Conservation (phyloP, 1,139 yeast genomes). For the Hanseniaspora uvarum region DNA sequence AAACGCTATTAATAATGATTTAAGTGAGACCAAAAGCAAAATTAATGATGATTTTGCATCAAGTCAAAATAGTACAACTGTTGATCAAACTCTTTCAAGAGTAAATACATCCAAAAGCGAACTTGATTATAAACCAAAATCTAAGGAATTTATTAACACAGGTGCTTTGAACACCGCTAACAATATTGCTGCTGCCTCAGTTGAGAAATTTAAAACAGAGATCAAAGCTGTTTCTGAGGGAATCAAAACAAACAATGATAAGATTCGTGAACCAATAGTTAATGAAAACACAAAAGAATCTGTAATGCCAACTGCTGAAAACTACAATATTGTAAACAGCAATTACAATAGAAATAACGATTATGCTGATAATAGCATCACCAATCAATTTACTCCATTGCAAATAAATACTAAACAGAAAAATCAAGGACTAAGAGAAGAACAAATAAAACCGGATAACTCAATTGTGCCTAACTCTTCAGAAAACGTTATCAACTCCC, state of each 20-base stretch:
- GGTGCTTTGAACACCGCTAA: constrained; percentile 13
- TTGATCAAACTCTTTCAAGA: not conserved
- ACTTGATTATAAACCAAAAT: not conserved
- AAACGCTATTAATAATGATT: not conserved
- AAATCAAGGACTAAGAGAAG: not conserved
- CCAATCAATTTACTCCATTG: constrained; percentile 9
- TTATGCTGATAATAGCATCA: not conserved
- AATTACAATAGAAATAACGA: not conserved
- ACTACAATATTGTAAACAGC: not conserved
- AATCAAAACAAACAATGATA: not conserved
- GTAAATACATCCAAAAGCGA: not conserved
- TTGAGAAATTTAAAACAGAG: constrained; percentile 11
- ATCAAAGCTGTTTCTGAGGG: constrained; percentile 9
- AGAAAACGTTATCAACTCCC: not conserved
- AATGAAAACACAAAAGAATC: not conserved
- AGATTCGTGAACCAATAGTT: not conserved
- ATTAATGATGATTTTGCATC: not conserved
- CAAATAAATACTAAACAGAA: constrained; percentile 5
- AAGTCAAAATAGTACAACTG: not conserved
- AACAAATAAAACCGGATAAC: not conserved
- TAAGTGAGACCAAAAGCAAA: not conserved
- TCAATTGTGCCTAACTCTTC: not conserved
- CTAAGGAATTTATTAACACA: constrained; percentile 3
- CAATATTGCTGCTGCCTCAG: constrained; percentile 15
- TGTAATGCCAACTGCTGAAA: not conserved